Evolutionary conservation across 139 green algal species (phyloP).

Genomic region (Coelastrella sp.): DNA sequence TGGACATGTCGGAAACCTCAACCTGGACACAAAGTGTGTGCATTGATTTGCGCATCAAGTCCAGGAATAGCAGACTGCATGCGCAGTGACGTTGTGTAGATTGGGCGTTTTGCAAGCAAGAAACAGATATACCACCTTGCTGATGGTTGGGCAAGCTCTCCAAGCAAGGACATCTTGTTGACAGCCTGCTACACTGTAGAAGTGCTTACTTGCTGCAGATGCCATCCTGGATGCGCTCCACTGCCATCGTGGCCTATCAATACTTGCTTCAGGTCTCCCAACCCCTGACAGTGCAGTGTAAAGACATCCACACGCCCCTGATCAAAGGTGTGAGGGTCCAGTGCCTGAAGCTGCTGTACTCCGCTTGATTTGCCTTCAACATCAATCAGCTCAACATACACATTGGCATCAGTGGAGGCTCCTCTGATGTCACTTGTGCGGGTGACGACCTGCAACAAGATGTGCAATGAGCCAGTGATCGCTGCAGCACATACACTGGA

Average conservation of each 20-base stretch:
- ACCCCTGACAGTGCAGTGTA: background rate
- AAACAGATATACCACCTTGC: too few relatives aligned
- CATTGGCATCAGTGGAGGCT: conserved; percentile 72
- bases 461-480: background rate
- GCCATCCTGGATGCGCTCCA: conserved; percentile 1
- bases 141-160: too few relatives aligned
- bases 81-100: too few relatives aligned
- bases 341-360: conserved; percentile 33
- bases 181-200: too few relatives aligned
- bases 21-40: background rate
- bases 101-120: too few relatives aligned
- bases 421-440: conserved; percentile 62
- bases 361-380: conserved; percentile 33
- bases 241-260: conserved; percentile 43
- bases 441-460: conserved; percentile 54
- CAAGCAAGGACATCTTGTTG: too few relatives aligned
- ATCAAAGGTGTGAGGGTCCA: conserved; percentile 59
- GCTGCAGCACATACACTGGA: background rate
- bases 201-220: conserved; percentile 21
- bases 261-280: conserved; percentile 51
- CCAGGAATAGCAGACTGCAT: too few relatives aligned
- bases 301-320: conserved; percentile 49
- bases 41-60: too few relatives aligned
- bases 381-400: conserved; percentile 70
- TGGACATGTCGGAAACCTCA: conserved; percentile 18